Evolutionary conservation across 345 rosid genomes (phyloP).

Genomic region (Lepidium sativum): DNA sequence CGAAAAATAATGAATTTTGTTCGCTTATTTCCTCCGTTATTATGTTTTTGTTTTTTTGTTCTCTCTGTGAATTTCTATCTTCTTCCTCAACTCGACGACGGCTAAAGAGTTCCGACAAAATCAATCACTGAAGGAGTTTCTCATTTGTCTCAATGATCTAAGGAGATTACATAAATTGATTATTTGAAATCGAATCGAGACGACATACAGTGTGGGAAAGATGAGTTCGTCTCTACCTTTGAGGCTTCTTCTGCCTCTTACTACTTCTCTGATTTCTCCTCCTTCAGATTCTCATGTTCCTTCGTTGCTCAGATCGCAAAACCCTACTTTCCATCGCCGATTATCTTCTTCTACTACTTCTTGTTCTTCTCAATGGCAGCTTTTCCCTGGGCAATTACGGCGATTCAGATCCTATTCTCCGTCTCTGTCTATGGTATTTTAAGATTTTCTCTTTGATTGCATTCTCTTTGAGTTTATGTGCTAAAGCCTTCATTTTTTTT

Average conservation of each 20-base stretch:
- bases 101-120: not conserved
- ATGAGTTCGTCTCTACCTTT: constrained; percentile 46
- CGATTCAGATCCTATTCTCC: constrained; percentile 26
- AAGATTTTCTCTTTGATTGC: not conserved
- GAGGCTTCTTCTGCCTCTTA: constrained; percentile 48
- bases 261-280: constrained; percentile 17
- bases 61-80: not conserved
- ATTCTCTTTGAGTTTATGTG: not conserved
- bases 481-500: not conserved
- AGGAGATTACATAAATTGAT: not conserved
- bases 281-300: constrained; percentile 22
- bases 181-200: not conserved
- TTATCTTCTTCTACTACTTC: constrained; percentile 4
- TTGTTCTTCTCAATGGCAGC: constrained; percentile 20
- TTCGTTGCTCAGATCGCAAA: constrained; percentile 28
- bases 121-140: not conserved
- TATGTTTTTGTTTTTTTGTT: not conserved
- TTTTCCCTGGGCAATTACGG: constrained; percentile 5
- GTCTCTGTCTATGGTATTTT: constrained; percentile 39
- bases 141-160: not conserved
- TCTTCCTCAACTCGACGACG: constrained; percentile 1
- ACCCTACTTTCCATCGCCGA: constrained; percentile 32
- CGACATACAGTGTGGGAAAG: not conserved
- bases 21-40: not conserved
- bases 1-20: not conserved